Base-by-base conservation (phyloP, 2,329 filamentous ascomycete species). In the Ophiostoma piceae region DNA sequence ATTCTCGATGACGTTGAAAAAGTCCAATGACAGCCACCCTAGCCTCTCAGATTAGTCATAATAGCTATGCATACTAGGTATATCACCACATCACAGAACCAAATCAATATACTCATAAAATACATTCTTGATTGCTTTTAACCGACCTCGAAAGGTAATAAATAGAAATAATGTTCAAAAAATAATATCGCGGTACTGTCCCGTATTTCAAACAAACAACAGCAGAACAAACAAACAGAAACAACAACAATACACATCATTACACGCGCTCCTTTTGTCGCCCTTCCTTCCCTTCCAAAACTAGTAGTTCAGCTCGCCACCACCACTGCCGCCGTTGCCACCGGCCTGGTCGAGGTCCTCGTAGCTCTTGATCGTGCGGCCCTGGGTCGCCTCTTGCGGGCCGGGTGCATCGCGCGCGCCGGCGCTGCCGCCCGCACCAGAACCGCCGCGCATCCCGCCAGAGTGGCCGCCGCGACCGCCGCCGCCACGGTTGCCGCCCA, bases 301-400 rank as follows among this genome's bases (percentile, higher is more conserved):
- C 22, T 19, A 98, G 77, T 98, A 98, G 80, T 98, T 96, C 76
- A 98, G 82, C 81, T 97, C 94, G 37, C 92, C 91, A 57, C 90
- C 88, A 12, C 90, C 92, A 43, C 86, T 84, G 19, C 89, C 87
- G 47, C 90, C 92, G 47, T 86, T 84, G 16, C 89, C 87, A 51
- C 88, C 88, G 71, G 90, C 90, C 65, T 96, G 94, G 81, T 99
- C 95, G 32, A 99, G 83, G 77, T 99, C 95, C 79, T 99, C 96
- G 77, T 99, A 99, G 79, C 92, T 97, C 85, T 96, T 97, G 74
- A 99, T 82, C 72, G 92, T 97, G 70, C 95, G 88, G 5, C 95
- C 95, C 74, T 96, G 92, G 0, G 96, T 93, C 12, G 95, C 94
- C 79, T 98, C 94, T 26, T 92, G 87, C 26, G 95, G 94, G 0